A percentile compares a stretch with the other conserved stretches of the same genome.
These are phyloP conservation scores for Phaseolus lunatus DNA, from an alignment of 306 rosid species.

Conservation along the genomic window DNA sequence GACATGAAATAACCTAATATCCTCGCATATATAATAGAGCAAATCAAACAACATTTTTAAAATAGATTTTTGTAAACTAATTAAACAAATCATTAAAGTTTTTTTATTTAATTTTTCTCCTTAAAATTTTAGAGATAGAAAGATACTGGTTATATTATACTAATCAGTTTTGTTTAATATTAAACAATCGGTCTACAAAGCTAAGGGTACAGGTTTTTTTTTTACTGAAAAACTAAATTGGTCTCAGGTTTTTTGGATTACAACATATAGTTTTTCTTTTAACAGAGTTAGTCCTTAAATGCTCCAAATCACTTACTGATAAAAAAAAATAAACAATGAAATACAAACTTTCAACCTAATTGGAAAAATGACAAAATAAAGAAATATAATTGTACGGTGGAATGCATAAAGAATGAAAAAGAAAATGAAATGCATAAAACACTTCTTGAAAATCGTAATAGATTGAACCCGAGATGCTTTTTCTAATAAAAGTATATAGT, in stretches of 20 bases:
- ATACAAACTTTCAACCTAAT: background rate
- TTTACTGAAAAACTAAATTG: too few relatives aligned
- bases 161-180: background rate
- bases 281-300: too few relatives aligned
- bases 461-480: background rate
- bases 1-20: background rate
- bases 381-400: background rate
- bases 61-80: background rate
- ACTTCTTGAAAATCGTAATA: background rate
- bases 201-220: too few relatives aligned
- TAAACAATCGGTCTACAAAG: background rate
- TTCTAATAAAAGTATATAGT: background rate
- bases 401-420: background rate
- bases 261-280: too few relatives aligned
- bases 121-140: background rate
- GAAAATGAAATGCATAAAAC: background rate
- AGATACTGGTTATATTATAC: background rate
- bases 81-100: background rate
- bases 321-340: too few relatives aligned
- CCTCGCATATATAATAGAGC: background rate
- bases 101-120: background rate
- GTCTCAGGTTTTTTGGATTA: too few relatives aligned
- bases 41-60: background rate
- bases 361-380: background rate
- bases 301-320: too few relatives aligned